Evolutionary conservation across 768 basidiomycete genomes (phyloP), one percentile per base, ranked within the genome.

Genomic region (Phanerochaete carnosa): DNA sequence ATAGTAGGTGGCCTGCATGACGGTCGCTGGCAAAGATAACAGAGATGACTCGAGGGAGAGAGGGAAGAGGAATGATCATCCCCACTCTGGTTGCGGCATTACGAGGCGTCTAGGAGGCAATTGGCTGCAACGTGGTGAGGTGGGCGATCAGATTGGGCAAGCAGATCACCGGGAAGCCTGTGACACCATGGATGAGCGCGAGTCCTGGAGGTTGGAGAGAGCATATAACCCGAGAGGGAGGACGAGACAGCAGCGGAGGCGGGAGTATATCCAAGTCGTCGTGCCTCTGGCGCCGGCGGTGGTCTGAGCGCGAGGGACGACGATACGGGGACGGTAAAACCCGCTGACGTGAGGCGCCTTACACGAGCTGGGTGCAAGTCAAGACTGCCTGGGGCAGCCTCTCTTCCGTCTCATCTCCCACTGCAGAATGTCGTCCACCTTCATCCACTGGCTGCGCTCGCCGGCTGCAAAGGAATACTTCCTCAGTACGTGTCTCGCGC

Each of bases 401-500:
- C 32, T 49, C 37, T 39, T 13, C 35, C 7, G 26, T 39, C 35
- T 55, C 37, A 23, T 28, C 55, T 66, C 60, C 60, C 26, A 26
- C 26, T 57, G n/a, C 65, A 68, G 67, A 69, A 94, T 94, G 92
- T 82, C 92, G 60, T 90, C 91, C 37, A 86, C 87, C 35, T 95
- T 97, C 79, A 80, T 90, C 72, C 82, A 84, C 69, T 98, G 95
- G 95, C 70, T 92, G 69, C 88, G 90, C 70, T 94, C 92, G 50
- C 95, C 95, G 55, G 93, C 93, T 49, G 92, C 92, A 22, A 81
- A 92, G 67, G 85, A 95, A 66, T 98, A 98, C 75, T 96, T 98
- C 79, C 91, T 97, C 78, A 97, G 95, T 94, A 63, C 64, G 94
- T 80, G 33, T 9, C 28, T 2, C 16, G 9, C 29, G 29, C n/a